These are phyloP conservation scores for Pythium brassicae DNA, from an alignment of 352 stramenopile genomes.

Conservation along the genomic window DNA sequence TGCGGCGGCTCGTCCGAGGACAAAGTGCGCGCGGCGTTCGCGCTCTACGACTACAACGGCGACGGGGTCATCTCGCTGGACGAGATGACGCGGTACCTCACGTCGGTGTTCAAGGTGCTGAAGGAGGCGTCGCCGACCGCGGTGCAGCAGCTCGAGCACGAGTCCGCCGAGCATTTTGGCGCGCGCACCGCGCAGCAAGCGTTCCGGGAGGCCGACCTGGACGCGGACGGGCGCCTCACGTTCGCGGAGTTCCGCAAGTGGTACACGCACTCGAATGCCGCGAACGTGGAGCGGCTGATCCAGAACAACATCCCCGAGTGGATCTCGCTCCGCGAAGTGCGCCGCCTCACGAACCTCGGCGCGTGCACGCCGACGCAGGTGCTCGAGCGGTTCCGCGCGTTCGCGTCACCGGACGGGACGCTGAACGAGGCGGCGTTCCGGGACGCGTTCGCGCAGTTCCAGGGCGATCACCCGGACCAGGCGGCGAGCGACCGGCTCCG, in stretches of 20 bases:
- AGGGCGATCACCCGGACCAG: constrained; percentile 18
- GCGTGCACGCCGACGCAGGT: constrained; percentile 70
- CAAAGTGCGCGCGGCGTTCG: constrained; percentile 70
- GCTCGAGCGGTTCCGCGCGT: constrained; percentile 72
- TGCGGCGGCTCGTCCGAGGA: constrained; percentile 79
- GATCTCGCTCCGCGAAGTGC: constrained; percentile 73
- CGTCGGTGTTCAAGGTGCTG: constrained; percentile 80
- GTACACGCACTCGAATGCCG: constrained; percentile 72
- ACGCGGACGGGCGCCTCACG: constrained; percentile 63
- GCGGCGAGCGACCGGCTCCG: constrained; percentile 38
- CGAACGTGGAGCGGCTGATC: constrained; percentile 75
- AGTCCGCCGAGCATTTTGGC: constrained; percentile 62
- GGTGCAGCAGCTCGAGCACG: constrained; percentile 35
- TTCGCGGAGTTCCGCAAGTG: constrained; percentile 79
- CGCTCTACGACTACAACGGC: constrained; percentile 83
- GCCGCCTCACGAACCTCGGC: constrained; percentile 68
- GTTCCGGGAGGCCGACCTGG: constrained; percentile 68
- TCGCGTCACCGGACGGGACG: constrained; percentile 52
- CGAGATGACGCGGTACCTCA: constrained; percentile 85
- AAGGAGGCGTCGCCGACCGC: constrained; percentile 63
- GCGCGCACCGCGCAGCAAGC: constrained; percentile 61
- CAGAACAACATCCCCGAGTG: constrained; percentile 76
- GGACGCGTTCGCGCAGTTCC: constrained; percentile 57
- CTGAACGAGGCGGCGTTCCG: constrained; percentile 67
- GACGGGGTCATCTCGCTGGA: constrained; percentile 81